Percentiles rank a stretch among this genome's conserved stretches.
Evolutionary conservation across 352 stramenopile species (phyloP).

Genomic region (Aphanomyces cochlioides): DNA sequence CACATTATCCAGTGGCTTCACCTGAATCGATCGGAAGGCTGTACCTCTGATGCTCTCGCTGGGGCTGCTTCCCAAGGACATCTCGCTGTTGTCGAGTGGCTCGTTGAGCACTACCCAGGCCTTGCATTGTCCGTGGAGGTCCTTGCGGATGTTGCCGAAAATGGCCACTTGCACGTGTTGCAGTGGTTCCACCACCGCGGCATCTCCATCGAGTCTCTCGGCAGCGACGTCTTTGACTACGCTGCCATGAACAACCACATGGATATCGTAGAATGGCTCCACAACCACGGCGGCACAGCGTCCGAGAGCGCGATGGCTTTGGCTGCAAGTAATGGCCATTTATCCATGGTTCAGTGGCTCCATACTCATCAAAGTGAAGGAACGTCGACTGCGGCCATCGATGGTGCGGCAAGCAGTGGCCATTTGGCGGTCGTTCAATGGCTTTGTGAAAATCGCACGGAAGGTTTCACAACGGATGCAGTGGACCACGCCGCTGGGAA

Average conservation of each 20-base stretch:
- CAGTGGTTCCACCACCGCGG: conserved; percentile 22
- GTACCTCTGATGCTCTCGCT: conserved; percentile 40
- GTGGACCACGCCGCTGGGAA: conserved; percentile 76
- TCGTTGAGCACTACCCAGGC: conserved; percentile 33
- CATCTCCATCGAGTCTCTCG: background rate
- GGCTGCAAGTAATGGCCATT: conserved; percentile 39
- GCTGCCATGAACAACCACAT: conserved; percentile 38
- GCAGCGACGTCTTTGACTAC: conserved; percentile 32
- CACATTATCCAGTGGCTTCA: conserved; percentile 36
- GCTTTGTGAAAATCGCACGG: conserved; percentile 58
- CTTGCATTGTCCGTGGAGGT: background rate
- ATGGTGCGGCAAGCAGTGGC: conserved; percentile 66
- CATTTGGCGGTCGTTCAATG: conserved; percentile 69
- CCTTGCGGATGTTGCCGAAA: conserved; percentile 29
- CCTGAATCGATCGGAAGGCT: conserved; percentile 27
- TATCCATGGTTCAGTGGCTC: conserved; percentile 42
- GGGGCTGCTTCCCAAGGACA: conserved; percentile 45
- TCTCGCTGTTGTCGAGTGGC: conserved; percentile 30
- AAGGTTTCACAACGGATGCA: conserved; percentile 68
- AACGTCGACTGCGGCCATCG: conserved; percentile 43
- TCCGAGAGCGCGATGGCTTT: conserved; percentile 30
- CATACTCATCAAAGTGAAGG: conserved; percentile 37
- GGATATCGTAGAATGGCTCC: conserved; percentile 37
- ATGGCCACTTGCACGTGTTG: conserved; percentile 33
- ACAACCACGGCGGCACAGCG: conserved; percentile 33